Base-by-base conservation (phyloP, 176 grass and related monocot species). In the Juncus effusus region DNA sequence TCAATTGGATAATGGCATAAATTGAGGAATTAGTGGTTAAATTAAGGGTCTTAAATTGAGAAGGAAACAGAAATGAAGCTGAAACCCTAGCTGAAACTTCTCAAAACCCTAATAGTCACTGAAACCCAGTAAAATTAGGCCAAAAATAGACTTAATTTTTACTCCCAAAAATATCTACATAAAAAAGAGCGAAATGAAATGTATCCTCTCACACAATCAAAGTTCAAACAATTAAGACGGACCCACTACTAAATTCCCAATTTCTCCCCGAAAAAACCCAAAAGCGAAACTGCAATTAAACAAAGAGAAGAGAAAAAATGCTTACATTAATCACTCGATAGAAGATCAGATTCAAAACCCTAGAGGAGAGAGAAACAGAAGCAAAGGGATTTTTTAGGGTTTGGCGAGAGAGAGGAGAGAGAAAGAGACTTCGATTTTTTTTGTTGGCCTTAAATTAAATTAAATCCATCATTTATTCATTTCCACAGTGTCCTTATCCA, bases 391-490 rank as follows among this genome's bases (percentile, higher is more conserved):
- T 28, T 28, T 28, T 3, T 57, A 57, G 54, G 54, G 54, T 57
- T 57, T 57, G 13, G 10, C 10, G 44, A 52, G 16, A 39, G 12
- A 19, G 13, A 19, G n/a, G 42, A 65, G 63, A 65, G 15, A 14
- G 54, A 57, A 57, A 9, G 49, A 10, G 47, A 3, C 44, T 37
- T 15, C 45, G 13, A 41, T 64, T 64, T 64, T 13, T 42, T 64
- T 66, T 50, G 42, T 51, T 51, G 39, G 63, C 40, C 44, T 66
- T 41, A 12, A 35, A 41, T 45, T 38, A 41, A 35, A 8, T 36
- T 66, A 51, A 66, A 51, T 66, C 42, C 6, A 66, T 49, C 58
- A 10, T 66, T 12, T 35, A 35, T 66, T 16, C 6, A 66, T 49
- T 9, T 2, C 58, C 15, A 61, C 58, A 36, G 7, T 57, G 54